phyloP scores from a whole-genome alignment of 2,329 filamentous ascomycete genomes.

The Chaetothyriales sp. region DNA sequence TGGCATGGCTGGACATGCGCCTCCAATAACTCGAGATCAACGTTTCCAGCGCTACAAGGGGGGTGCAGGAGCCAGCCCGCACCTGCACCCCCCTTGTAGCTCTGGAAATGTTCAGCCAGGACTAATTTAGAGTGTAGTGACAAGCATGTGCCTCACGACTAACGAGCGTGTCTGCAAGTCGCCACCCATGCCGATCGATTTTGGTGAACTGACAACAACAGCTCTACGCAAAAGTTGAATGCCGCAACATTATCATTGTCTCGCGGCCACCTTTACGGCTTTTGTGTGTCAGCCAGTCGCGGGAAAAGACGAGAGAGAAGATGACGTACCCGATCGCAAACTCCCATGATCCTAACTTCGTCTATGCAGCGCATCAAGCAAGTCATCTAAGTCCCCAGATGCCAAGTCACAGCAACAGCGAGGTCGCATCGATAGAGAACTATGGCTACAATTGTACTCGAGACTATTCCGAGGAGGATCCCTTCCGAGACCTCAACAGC shows the following conservation, averaged over 20 bases:
- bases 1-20: slow-evolving; percentile 6
- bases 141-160: neutral
- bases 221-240: slow-evolving; percentile 10
- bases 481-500: slow-evolving; percentile 8
- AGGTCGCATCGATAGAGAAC: slow-evolving; percentile 10
- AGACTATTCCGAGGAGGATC: slow-evolving; percentile 8
- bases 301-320: slow-evolving; percentile 7
- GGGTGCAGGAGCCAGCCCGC: too few relatives aligned
- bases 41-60: slow-evolving; percentile 4
- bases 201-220: slow-evolving; percentile 6
- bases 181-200: slow-evolving; percentile 8
- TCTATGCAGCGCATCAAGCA: slow-evolving; percentile 7
- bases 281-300: slow-evolving; percentile 7
- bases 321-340: slow-evolving; percentile 8
- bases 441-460: slow-evolving; percentile 9
- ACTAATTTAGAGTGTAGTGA: slow-evolving; percentile 1
- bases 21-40: slow-evolving; percentile 7
- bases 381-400: slow-evolving; percentile 6
- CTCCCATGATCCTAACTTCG: slow-evolving; percentile 6
- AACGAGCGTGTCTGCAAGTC: slow-evolving; percentile 5
- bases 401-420: slow-evolving; percentile 8
- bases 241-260: slow-evolving; percentile 11
- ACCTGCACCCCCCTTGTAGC: too few relatives aligned
- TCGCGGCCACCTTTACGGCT: slow-evolving; percentile 4
- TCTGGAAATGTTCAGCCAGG: slow-evolving; percentile 6